Evolutionary conservation across 1,284 basidiomycete species (phyloP).

Genomic region (Flammula alnicola): DNA sequence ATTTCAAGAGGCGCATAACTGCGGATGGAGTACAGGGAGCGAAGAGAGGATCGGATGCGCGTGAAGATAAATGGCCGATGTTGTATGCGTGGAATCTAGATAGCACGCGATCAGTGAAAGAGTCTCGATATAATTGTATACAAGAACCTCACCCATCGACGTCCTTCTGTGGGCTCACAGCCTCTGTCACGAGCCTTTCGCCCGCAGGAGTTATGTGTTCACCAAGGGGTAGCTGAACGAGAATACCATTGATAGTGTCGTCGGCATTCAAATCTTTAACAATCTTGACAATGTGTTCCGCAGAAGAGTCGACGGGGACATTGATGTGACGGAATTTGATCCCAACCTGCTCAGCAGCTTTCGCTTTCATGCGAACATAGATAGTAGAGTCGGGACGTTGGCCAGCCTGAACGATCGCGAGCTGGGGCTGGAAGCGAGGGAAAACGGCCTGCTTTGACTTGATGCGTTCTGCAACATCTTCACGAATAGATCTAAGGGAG

Average conservation of each 20-base stretch:
- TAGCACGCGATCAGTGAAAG: constrained; percentile 16
- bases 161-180: constrained; percentile 94
- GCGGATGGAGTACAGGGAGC: constrained; percentile 96
- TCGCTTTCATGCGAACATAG: constrained; percentile 98
- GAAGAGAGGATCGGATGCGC: constrained; percentile 90
- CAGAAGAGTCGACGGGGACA: constrained; percentile 73
- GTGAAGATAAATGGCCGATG: constrained; percentile 93
- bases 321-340: constrained; percentile 87
- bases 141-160: constrained; percentile 81
- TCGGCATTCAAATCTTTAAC: constrained; percentile 89
- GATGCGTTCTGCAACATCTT: constrained; percentile 73
- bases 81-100: constrained; percentile 98
- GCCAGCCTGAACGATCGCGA: constrained; percentile 96
- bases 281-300: constrained; percentile 77
- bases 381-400: constrained; percentile 87
- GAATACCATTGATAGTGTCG: constrained; percentile 83
- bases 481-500: constrained; percentile 72
- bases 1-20: constrained; percentile 89
- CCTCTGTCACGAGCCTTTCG: constrained; percentile 92
- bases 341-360: constrained; percentile 94
- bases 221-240: constrained; percentile 97
- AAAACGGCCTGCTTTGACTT: constrained; percentile 60
- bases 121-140: constrained; percentile 17
- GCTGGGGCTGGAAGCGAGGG: constrained; percentile 87
- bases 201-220: constrained; percentile 84